These are phyloP conservation scores for Pseudonectria buxi DNA, from an alignment of 2,329 filamentous ascomycete genomes.

Conservation along the genomic window DNA sequence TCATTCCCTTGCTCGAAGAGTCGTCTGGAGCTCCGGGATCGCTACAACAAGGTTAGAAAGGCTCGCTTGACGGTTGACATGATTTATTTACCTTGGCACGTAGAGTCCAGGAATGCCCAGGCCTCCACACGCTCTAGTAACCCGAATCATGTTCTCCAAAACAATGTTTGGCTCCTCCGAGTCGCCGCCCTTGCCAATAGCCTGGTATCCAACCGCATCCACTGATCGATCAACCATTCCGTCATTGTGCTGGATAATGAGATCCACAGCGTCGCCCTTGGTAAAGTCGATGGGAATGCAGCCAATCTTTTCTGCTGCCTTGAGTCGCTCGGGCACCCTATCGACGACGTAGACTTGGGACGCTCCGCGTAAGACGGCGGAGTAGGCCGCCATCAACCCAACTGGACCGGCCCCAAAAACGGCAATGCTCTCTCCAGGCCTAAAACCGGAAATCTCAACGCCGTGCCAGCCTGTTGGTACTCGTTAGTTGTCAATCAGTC, in stretches of 20 bases:
- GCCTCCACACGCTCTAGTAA: constrained; percentile 55
- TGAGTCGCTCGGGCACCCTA: constrained; percentile 51
- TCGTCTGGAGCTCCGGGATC: constrained; percentile 59
- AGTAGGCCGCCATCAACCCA: constrained; percentile 61
- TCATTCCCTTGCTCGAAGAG: constrained; percentile 55
- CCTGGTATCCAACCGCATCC: constrained; percentile 61
- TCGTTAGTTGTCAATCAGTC: background rate
- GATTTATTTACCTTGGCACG: constrained; percentile 27
- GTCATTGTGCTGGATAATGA: constrained; percentile 52
- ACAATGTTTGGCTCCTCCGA: constrained; percentile 58
- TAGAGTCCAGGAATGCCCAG: constrained; percentile 53
- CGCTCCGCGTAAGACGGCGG: constrained; percentile 52
- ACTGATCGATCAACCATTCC: constrained; percentile 58
- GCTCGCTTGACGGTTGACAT: background rate
- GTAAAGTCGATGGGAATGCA: constrained; percentile 55
- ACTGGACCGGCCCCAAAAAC: constrained; percentile 60
- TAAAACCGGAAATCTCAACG: constrained; percentile 50
- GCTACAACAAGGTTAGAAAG: constrained; percentile 24
- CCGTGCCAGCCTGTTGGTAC: constrained; percentile 44
- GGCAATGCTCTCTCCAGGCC: constrained; percentile 54
- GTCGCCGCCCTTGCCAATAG: constrained; percentile 46
- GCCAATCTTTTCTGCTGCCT: constrained; percentile 54
- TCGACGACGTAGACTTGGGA: constrained; percentile 57
- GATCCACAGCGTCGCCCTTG: constrained; percentile 50
- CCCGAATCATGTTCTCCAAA: constrained; percentile 56